Percentiles rank a stretch among this genome's conserved stretches.
Evolutionary conservation across 2,329 filamentous ascomycete genomes (phyloP).

Genomic region (Scytalidium sp.): DNA sequence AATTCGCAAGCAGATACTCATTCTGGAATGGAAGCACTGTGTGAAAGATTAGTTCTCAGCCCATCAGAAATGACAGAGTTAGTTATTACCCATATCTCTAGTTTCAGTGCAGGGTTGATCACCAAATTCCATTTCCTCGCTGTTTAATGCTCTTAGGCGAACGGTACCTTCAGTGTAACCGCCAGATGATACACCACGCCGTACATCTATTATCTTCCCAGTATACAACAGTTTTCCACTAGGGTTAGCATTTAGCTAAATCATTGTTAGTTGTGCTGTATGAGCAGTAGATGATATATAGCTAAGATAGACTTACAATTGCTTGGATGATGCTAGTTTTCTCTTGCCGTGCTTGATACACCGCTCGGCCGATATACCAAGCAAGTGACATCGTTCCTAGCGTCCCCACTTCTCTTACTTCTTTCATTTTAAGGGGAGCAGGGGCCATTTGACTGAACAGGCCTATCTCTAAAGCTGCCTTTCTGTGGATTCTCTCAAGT

Average conservation of each 20-base stretch:
- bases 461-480: slow-evolving; percentile 35
- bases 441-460: slow-evolving; percentile 34
- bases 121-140: slow-evolving; percentile 22
- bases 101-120: slow-evolving; percentile 12
- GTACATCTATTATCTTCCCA: slow-evolving; percentile 38
- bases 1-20: slow-evolving; percentile 36
- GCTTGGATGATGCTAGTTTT: slow-evolving; percentile 28
- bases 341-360: slow-evolving; percentile 26
- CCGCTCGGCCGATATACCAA: slow-evolving; percentile 31
- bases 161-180: slow-evolving; percentile 40
- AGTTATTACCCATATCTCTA: slow-evolving; percentile 14
- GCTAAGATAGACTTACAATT: slow-evolving; percentile 9
- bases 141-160: slow-evolving; percentile 27
- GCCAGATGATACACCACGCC: slow-evolving; percentile 31
- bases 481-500: slow-evolving; percentile 33
- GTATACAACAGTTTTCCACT: slow-evolving; percentile 34
- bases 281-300: neutral
- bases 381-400: slow-evolving; percentile 32
- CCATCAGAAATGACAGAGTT: slow-evolving; percentile 5
- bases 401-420: slow-evolving; percentile 31
- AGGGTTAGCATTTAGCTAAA: slow-evolving; percentile 21
- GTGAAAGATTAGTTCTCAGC: slow-evolving; percentile 17
- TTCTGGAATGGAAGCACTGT: slow-evolving; percentile 39
- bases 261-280: neutral
- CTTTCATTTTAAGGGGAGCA: slow-evolving; percentile 30